Evolutionary conservation across 208 protist genomes (phyloP).

Genomic region (Acanthamoeba lenticulata): DNA sequence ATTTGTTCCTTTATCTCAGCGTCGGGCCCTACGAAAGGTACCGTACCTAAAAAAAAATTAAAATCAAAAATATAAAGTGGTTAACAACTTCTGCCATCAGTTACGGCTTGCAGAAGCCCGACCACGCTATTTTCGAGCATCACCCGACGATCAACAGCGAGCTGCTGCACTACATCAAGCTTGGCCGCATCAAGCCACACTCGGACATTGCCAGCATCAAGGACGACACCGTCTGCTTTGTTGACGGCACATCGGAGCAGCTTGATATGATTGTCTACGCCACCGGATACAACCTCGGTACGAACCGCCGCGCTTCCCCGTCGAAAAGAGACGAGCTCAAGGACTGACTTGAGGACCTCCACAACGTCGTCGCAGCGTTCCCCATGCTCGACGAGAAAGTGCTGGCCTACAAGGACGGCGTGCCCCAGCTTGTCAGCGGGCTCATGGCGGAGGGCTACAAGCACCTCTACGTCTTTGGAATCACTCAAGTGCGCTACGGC

Average conservation of each 20-base stretch:
- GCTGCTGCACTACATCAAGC: constrained; percentile 69
- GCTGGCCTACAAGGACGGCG: neutral
- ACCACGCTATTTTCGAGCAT: constrained; percentile 65
- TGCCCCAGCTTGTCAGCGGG: constrained; percentile 34
- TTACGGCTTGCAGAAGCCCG: constrained; percentile 66
- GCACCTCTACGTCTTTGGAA: constrained; percentile 45
- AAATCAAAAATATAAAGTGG: neutral
- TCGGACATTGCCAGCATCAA: constrained; percentile 37
- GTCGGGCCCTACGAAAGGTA: constrained; percentile 67
- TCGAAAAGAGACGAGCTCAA: too few relatives aligned
- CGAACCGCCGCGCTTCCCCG: too few relatives aligned
- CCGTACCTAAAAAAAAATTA: neutral
- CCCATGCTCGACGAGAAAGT: constrained; percentile 43
- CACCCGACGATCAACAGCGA: constrained; percentile 73
- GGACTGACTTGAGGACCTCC: too few relatives aligned
- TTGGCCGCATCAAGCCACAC: constrained; percentile 61
- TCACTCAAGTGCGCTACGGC: constrained; percentile 31
- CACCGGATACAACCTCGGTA: constrained; percentile 62
- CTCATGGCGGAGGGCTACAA: constrained; percentile 23
- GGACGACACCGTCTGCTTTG: constrained; percentile 37
- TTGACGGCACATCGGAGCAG: constrained; percentile 27
- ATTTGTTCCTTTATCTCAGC: neutral
- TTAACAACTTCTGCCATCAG: neutral
- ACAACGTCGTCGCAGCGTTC: neutral
- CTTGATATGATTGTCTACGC: constrained; percentile 68